Base-by-base conservation (phyloP, 1,284 basidiomycete genomes). In the Tilletia caries region DNA sequence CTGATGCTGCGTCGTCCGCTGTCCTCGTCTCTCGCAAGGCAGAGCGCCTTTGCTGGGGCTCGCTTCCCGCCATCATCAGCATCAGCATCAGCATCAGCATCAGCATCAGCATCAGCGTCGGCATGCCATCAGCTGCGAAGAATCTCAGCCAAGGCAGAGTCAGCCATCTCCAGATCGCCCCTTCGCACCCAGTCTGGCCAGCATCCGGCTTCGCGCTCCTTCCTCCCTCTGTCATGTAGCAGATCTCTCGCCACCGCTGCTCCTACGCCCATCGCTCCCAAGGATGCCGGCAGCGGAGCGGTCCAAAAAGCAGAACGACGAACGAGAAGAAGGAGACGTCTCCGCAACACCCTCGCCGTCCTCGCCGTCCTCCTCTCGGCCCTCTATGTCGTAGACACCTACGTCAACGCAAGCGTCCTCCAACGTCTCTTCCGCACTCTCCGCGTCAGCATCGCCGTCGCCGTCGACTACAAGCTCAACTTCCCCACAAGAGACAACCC, bases 381-480 rank as follows among this genome's bases (percentile, higher is more conserved):
- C 18, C 67, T 46, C 50, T 75, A 75, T 43, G 13, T 73, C 65
- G 64, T 74, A 64, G 74, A 77, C 37, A 73, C 74, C 34, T 70
- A 74, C 34, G 25, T 74, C 43, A 76, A 76, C 41, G 70, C 74
- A 1, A 68, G 74, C 0, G 75, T 72, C 0, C 72, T 72, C 0
- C 76, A 79, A 54, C 67, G 79, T 29, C 79, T 78, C 54, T 54
- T 80, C 12, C 48, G 74, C 20, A 78, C 78, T 23, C 72, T 73
- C 8, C 76, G 67, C 33, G 75, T 71, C 2, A 78, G 78, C 29
- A 20, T 77, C 6, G 69, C 69, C 13, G 78, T 80, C 50, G 79
- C 75, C 2, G 41, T 79, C 15, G 79, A 80, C 68, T 80, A 79
- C 75, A 80, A 80, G 69, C 65, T 79, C 72, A 78, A 79, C 66